Evolutionary conservation across 371 early-diverging fungal species (phyloP).

Genomic region (Batkoa obscura): DNA sequence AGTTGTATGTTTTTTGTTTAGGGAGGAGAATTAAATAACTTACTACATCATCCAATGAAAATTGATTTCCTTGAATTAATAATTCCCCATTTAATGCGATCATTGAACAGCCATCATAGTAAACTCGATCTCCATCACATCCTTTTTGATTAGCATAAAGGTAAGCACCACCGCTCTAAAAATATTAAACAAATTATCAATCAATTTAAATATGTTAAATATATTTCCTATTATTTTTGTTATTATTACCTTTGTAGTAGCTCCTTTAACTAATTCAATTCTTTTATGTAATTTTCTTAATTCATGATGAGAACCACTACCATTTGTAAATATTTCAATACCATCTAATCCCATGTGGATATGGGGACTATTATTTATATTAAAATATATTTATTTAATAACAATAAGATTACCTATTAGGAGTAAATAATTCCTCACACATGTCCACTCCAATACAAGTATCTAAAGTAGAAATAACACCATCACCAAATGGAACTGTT

Average conservation of each 20-base stretch:
- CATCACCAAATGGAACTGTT: constrained; percentile 69
- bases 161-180: constrained; percentile 73
- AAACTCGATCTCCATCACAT: constrained; percentile 95
- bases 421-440: constrained; percentile 94
- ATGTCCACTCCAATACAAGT: constrained; percentile 84
- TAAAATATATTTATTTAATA: not conserved
- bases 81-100: constrained; percentile 78
- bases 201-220: not conserved
- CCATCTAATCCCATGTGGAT: constrained; percentile 83
- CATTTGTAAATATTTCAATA: constrained; percentile 88
- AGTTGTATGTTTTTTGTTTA: not conserved
- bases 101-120: constrained; percentile 90
- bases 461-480: constrained; percentile 53
- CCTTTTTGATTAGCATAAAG: constrained; percentile 93
- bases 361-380: constrained; percentile 51
- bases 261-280: constrained; percentile 69
- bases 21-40: constrained; percentile 2
- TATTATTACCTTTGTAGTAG: constrained; percentile 59
- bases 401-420: constrained; percentile 32
- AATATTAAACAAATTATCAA: not conserved
- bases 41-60: constrained; percentile 78
- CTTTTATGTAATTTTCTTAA: constrained; percentile 69
- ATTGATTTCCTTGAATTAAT: constrained; percentile 82
- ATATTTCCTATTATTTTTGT: no score
- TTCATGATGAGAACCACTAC: constrained; percentile 83